Evolutionary conservation across 768 basidiomycete species (phyloP).

Genomic region (Gloeophyllum trabeum): DNA sequence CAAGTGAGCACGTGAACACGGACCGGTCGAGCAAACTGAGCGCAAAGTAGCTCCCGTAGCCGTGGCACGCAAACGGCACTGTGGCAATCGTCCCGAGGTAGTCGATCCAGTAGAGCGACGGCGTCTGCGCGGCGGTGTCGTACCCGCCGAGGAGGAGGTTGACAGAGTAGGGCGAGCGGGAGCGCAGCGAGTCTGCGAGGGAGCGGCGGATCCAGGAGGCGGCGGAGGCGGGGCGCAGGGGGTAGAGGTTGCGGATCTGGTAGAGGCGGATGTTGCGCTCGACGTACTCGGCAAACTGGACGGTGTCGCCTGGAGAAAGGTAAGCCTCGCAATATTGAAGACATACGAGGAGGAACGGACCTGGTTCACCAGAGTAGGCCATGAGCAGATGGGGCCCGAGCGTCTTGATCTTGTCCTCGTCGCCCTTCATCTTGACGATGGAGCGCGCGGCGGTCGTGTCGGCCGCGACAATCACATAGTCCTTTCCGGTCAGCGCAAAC

Average conservation of each 20-base stretch:
- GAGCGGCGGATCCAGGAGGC: conserved; percentile 92
- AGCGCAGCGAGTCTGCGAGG: conserved; percentile 82
- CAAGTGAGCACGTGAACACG: conserved; percentile 10
- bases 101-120: conserved; percentile 92
- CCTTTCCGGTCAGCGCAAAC: conserved; percentile 87
- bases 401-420: conserved; percentile 94
- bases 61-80: conserved; percentile 91
- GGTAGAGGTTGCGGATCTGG: conserved; percentile 87
- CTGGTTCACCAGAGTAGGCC: conserved; percentile 92
- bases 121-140: conserved; percentile 62
- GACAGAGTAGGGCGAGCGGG: conserved; percentile 80
- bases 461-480: conserved; percentile 85
- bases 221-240: conserved; percentile 82
- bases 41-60: conserved; percentile 89
- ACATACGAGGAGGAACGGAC: conserved; percentile 19
- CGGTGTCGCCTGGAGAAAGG: conserved; percentile 68
- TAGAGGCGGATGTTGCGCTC: conserved; percentile 94
- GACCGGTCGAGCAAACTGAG: conserved; percentile 87
- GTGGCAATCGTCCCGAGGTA: conserved; percentile 84
- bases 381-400: conserved; percentile 88
- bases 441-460: conserved; percentile 86
- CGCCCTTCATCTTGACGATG: conserved; percentile 94
- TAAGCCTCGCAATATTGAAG: too few relatives aligned
- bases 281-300: conserved; percentile 93
- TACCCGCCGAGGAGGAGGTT: conserved; percentile 91